Base-by-base conservation (phyloP, 805 yeast species). In the Candida jianshihensis region DNA sequence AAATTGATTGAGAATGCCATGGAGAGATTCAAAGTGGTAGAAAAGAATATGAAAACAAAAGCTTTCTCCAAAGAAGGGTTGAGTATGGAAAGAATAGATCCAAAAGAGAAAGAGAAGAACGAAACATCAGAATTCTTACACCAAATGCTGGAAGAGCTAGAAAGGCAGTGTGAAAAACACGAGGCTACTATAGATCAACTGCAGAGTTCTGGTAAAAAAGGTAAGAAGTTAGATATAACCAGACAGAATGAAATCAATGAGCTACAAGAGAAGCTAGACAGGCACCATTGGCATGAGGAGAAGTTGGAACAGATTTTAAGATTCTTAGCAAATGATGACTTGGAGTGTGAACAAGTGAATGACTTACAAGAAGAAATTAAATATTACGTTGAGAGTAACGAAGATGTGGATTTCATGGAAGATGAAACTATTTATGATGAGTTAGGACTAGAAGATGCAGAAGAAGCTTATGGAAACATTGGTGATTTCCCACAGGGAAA, bases 21-120 rank as follows among this genome's bases (percentile, higher is more conserved):
- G 98, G 98, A 90, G 60, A 75, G 88, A 50, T 92, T 90, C 64
- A 92, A 92, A 58, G 90, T 87, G 38, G 86, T 90, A 48, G 98
- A 90, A 61, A 86, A 88, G 62, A 77, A 81, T 44, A 81, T 86
- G 75, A 90, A 90, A 63, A 87, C 94, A 26, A 90, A 90, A 60
- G 96, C 95, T 35, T 90, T 85, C 57, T 79, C 92, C 22, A 87
- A 86, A 54, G 97, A 92, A 60, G 97, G 97, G 1, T 68, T 90
- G 44, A 86, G 83, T 34, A 75, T 77, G 55, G 77, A 80, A 42
- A 71, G 70, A 39, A 65, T 74, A 41, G 92, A 85, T 55, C 92
- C 95, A 10, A 81, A 77, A 43, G 90, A 85, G 55, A 74, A 77
- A 53, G 88, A 84, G 59, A 84, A 82, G 54, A 73, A 70, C 36